Evolutionary conservation across 169 alveolate species (phyloP), one percentile per base, ranked within the genome.

Genomic region (Plasmodium gonderi): DNA sequence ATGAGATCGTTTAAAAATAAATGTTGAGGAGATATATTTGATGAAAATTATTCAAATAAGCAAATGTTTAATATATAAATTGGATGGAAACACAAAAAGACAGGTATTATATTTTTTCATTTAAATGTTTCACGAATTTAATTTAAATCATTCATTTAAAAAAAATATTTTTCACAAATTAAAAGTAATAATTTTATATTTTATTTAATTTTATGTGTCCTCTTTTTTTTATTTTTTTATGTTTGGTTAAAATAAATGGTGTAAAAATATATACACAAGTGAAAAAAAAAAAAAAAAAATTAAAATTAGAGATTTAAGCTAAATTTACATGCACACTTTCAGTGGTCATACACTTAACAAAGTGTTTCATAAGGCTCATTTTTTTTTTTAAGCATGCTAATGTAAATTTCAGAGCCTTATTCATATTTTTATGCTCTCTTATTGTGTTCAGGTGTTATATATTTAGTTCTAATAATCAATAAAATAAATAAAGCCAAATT

Each of bases 321-420:
- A 64, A n/a, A 9, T 17, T 40, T 80, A 65, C 79, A 80, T 64
- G 65, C 79, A 64, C 64, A 80, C 44, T 36, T 65, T 20, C 72
- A 80, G 54, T 38, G 91, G 40, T 38, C 64, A 80, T 26, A 42
- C 23, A 80, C 20, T 38, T 36, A 38, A 47, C 45, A 47, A 64
- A 80, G 33, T 65, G 51, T 64, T 40, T 64, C 33, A 6, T 29
- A 80, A 80, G 29, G 78, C 17, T 80, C 42, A 67, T 36, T 80
- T 67, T 80, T 79, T 79, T 79, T 78, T 45, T 40, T 80, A 12
- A 29, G 20, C 69, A 44, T 40, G 91, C 7, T 64, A n/a, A 80
- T 23, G 72, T 38, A 23, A 40, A 60, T n/a, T 78, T 78, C 80
- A 64, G 49, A 17, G 67, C 17, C n/a, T 23, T 80, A 29, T 60